phyloP scores from a whole-genome alignment of 306 rosid species.

The Chamaecrista fasciculata region DNA sequence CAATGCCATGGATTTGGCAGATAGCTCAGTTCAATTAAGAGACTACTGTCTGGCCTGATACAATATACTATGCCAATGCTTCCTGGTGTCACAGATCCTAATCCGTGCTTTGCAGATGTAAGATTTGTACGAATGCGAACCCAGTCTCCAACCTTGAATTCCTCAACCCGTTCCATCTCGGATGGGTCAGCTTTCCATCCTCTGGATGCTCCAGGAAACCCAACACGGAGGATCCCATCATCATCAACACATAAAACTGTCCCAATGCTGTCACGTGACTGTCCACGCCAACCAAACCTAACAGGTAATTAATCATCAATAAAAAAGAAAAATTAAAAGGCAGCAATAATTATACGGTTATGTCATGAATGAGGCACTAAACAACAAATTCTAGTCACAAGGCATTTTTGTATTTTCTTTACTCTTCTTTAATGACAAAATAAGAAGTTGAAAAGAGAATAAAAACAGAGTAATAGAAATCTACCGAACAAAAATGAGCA shows the following conservation, averaged over 20 bases:
- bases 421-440: neutral
- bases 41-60: constrained; percentile 92
- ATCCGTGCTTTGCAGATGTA: constrained; percentile 92
- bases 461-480: neutral
- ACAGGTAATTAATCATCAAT: constrained; percentile 26
- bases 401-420: neutral
- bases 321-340: constrained; percentile 14
- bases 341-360: neutral
- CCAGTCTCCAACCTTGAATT: constrained; percentile 98
- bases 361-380: constrained; percentile 14
- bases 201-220: constrained; percentile 99
- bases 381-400: constrained; percentile 12
- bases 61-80: constrained; percentile 98
- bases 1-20: constrained; percentile 99
- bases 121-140: constrained; percentile 97
- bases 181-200: constrained; percentile 99
- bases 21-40: constrained; percentile 85
- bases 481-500: neutral
- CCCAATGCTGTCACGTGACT: constrained; percentile 95
- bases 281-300: constrained; percentile 99
- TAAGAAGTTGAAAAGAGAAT: neutral
- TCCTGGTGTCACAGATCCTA: constrained; percentile 97
- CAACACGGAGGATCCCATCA: constrained; percentile 97
- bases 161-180: constrained; percentile 99
- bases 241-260: constrained; percentile 97